Conservation (phyloP, 2,329 filamentous ascomycete genomes). For the Claviceps sp. region DNA sequence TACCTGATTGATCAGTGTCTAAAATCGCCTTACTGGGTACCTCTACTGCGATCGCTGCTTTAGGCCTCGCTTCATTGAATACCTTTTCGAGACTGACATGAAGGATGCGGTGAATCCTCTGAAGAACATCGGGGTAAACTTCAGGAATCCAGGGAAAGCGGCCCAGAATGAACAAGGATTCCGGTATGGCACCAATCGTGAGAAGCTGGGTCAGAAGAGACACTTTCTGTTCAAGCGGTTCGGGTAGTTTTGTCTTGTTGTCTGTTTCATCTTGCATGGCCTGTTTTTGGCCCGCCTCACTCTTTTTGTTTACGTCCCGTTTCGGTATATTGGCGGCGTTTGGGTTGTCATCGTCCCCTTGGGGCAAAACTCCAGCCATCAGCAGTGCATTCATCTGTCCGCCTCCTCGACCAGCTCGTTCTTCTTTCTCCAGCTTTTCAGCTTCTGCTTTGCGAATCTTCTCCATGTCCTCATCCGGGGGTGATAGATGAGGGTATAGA, state of each 20-base stretch:
- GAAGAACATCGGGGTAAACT: conserved; percentile 66
- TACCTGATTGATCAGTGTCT: conserved; percentile 48
- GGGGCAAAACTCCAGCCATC: conserved; percentile 68
- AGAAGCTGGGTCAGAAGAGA: conserved; percentile 72
- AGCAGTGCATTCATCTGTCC: conserved; percentile 71
- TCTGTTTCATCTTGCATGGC: conserved; percentile 27
- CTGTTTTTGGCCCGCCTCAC: conserved; percentile 38
- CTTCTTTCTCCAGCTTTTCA: conserved; percentile 67
- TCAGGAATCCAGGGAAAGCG: conserved; percentile 89
- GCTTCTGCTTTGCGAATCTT: conserved; percentile 53
- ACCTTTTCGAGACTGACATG: conserved; percentile 72
- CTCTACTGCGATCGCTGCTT: conserved; percentile 15
- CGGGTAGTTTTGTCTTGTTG: conserved; percentile 43
- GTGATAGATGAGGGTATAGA: conserved; percentile 84
- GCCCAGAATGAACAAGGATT: conserved; percentile 83
- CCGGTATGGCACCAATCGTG: conserved; percentile 82
- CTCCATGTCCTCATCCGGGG: conserved; percentile 72
- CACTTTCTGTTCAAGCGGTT: conserved; percentile 80
- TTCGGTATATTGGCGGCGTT: conserved; percentile 23
- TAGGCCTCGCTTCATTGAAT: conserved; percentile 32
- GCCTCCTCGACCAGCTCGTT: conserved; percentile 56
- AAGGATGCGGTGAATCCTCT: conserved; percentile 71
- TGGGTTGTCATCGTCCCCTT: conserved; percentile 55
- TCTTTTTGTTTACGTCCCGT: conserved; percentile 39
- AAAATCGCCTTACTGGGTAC: conserved; percentile 32